These are phyloP conservation scores for Aspergillus nomiae DNA, from an alignment of 2,329 filamentous ascomycete genomes.

Conservation along the genomic window DNA sequence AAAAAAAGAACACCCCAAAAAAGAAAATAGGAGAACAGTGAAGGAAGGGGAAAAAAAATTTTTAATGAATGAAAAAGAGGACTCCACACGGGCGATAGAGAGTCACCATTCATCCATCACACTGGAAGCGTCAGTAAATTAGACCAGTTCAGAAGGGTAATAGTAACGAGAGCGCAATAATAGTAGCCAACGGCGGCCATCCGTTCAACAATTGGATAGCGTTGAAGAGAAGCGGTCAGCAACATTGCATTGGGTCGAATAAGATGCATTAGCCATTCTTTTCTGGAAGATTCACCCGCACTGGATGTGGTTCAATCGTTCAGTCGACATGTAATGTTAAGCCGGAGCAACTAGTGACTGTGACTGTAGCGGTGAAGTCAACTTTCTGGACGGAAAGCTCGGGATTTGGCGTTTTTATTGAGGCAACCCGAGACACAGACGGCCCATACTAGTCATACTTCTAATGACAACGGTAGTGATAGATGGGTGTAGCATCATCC, in stretches of 20 bases:
- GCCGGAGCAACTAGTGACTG: too few relatives aligned
- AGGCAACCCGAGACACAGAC: neutral
- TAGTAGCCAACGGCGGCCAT: conserved; percentile 12
- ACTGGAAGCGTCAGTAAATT: neutral
- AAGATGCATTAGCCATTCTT: conserved; percentile 5
- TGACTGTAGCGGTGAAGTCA: conserved; percentile 1
- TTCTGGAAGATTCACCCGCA: conserved; percentile 14
- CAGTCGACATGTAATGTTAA: neutral
- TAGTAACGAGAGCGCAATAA: conserved; percentile 7
- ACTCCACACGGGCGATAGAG: neutral
- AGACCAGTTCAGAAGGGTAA: conserved; percentile 9
- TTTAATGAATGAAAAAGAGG: neutral
- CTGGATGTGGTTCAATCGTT: neutral
- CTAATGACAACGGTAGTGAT: neutral
- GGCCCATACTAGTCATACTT: neutral
- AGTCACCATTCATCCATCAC: neutral
- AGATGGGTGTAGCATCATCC: neutral
- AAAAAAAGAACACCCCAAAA: too few relatives aligned
- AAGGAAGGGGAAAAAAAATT: neutral
- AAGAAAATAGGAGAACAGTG: neutral
- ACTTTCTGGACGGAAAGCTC: neutral
- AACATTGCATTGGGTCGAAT: conserved; percentile 5
- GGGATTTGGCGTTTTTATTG: neutral
- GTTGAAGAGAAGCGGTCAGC: conserved; percentile 12
- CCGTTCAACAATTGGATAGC: conserved; percentile 9